phyloP scores from a whole-genome alignment of 768 basidiomycete genomes.

The Leucosporidium yakuticum region DNA sequence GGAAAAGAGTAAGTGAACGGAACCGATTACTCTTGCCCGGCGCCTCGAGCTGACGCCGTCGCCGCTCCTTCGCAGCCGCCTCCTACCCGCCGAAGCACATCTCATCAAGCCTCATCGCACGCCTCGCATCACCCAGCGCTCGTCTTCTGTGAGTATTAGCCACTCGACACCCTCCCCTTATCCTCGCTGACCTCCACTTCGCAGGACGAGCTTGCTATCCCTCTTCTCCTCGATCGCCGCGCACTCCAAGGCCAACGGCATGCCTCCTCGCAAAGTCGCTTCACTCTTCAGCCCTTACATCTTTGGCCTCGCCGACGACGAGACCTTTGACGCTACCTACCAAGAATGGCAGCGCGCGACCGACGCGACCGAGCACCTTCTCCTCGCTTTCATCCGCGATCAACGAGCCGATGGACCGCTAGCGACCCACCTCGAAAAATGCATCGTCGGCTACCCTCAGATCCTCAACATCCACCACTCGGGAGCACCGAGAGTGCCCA shows the following conservation, averaged over 20 bases:
- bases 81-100: conserved; percentile 70
- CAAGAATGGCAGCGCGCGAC: conserved; percentile 69
- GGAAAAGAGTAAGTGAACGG: conserved; percentile 59
- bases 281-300: conserved; percentile 75
- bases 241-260: conserved; percentile 74
- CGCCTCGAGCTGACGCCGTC: conserved; percentile 34
- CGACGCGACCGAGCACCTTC: conserved; percentile 82
- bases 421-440: conserved; percentile 79
- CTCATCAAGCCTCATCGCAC: conserved; percentile 54
- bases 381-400: conserved; percentile 83
- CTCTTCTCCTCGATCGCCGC: conserved; percentile 76
- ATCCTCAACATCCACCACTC: conserved; percentile 52
- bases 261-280: conserved; percentile 83
- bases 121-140: conserved; percentile 49
- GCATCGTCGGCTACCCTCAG: conserved; percentile 81
- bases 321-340: conserved; percentile 56
- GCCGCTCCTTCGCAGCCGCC: conserved; percentile 47
- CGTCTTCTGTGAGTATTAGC: conserved; percentile 51
- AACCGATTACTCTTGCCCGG: no score
- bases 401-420: conserved; percentile 61
- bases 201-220: conserved; percentile 56
- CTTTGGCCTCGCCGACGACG: conserved; percentile 60
- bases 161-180: no score
- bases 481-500: conserved; percentile 55
- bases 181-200: conserved; percentile 51